Percentiles rank a stretch among this genome's conserved stretches.
Evolutionary conservation across 2,329 filamentous ascomycete genomes (phyloP).

Genomic region (Colletotrichum cereale): DNA sequence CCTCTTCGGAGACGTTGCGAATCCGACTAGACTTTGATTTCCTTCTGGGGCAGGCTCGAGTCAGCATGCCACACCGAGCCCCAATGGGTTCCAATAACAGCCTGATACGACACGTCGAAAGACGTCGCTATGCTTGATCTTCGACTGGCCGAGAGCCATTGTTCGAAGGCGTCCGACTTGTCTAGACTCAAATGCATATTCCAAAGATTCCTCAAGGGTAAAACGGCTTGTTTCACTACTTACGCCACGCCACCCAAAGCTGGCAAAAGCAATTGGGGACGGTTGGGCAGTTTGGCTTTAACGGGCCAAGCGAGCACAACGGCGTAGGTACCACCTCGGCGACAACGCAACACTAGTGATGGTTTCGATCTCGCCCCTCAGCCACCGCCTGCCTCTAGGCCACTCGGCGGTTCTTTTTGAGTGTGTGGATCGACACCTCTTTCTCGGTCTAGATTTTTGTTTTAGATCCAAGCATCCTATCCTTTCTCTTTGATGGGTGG

Average conservation of each 20-base stretch:
- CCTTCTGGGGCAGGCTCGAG: background rate
- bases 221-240: constrained; percentile 31
- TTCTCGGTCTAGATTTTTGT: constrained; percentile 25
- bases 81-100: background rate
- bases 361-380: constrained; percentile 21
- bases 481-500: background rate
- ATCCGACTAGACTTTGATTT: background rate
- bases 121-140: constrained; percentile 19
- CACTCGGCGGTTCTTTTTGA: constrained; percentile 3
- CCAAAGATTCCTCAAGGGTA: background rate
- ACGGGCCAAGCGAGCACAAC: constrained; percentile 20
- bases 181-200: constrained; percentile 1
- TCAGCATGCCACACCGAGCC: background rate
- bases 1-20: background rate
- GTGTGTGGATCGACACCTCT: constrained; percentile 27
- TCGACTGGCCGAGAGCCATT: constrained; percentile 7
- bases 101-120: background rate
- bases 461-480: constrained; percentile 33
- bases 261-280: constrained; percentile 4
- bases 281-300: constrained; percentile 9
- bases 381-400: constrained; percentile 19
- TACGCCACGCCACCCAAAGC: constrained; percentile 14
- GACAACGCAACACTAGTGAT: constrained; percentile 30
- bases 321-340: constrained; percentile 18
- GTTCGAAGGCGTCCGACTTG: background rate